phyloP scores from a whole-genome alignment of 1,284 basidiomycete species.

The Marasmius sp. region DNA sequence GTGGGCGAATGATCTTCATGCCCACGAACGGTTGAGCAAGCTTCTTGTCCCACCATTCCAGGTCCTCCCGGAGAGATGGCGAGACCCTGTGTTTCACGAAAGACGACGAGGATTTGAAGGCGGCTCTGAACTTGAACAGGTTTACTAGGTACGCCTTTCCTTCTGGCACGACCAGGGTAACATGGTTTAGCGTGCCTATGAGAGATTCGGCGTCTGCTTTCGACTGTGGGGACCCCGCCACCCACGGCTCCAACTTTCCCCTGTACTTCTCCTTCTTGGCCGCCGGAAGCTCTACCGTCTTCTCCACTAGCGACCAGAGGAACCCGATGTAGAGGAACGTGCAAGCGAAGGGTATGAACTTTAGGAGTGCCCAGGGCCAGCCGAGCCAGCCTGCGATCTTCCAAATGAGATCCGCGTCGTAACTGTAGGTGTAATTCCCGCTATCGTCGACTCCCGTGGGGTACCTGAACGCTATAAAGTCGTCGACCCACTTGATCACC shows the following conservation, averaged over 20 bases:
- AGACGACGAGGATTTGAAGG: neutral
- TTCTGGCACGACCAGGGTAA: constrained; percentile 6
- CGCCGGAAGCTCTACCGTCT: constrained; percentile 25
- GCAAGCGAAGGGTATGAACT: constrained; percentile 25
- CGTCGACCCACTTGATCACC: constrained; percentile 36
- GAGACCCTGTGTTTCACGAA: constrained; percentile 4
- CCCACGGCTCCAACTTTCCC: neutral
- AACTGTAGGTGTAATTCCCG: constrained; percentile 7
- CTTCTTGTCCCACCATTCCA: constrained; percentile 11
- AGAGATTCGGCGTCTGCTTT: neutral
- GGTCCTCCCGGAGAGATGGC: constrained; percentile 15
- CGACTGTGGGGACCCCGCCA: neutral
- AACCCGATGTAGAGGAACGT: constrained; percentile 28
- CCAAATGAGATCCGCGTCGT: constrained; percentile 16
- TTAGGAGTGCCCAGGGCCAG: constrained; percentile 29
- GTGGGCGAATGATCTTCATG: constrained; percentile 6
- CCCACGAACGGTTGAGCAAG: constrained; percentile 6
- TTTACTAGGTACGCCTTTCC: constrained; percentile 5
- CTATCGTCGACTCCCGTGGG: neutral
- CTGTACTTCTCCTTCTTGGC: constrained; percentile 21
- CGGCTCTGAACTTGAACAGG: constrained; percentile 11
- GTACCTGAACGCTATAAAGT: constrained; percentile 28
- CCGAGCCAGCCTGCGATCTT: constrained; percentile 19
- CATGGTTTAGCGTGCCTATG: constrained; percentile 17
- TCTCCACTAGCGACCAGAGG: constrained; percentile 29